These are phyloP conservation scores for Sarocladiaceae sp. DNA, from an alignment of 2,329 filamentous ascomycete species.

Conservation along the genomic window DNA sequence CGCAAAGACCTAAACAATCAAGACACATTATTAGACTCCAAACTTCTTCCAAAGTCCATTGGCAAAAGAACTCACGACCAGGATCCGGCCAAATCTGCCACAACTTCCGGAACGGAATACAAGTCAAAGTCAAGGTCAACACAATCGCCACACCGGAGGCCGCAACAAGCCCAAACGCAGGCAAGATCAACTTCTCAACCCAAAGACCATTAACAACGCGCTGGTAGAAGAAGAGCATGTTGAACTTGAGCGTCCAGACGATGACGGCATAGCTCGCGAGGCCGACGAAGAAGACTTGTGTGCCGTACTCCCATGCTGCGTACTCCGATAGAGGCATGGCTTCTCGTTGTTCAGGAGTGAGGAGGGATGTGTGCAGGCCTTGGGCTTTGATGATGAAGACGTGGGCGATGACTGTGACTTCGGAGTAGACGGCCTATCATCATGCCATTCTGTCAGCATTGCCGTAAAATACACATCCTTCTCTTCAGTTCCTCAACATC, in stretches of 20 bases:
- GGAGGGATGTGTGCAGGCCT: conserved; percentile 23
- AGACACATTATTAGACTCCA: background rate
- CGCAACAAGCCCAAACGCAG: conserved; percentile 25
- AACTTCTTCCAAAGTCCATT: no score
- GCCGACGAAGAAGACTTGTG: conserved; percentile 31
- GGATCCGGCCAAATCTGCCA: conserved; percentile 34
- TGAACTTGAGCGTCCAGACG: conserved; percentile 35
- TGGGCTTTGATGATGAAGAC: conserved; percentile 24
- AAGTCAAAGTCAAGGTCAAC: conserved; percentile 23
- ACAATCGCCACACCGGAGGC: conserved; percentile 21
- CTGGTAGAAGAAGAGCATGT: conserved; percentile 35
- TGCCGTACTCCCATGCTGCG: conserved; percentile 23
- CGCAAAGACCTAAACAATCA: conserved; percentile 18
- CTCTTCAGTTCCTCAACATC: no score
- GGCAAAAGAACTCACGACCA: conserved; percentile 29
- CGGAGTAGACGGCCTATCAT: conserved; percentile 8
- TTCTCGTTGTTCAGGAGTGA: conserved; percentile 26
- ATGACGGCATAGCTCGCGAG: conserved; percentile 28
- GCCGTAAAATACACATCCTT: no score
- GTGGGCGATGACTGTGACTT: conserved; percentile 17
- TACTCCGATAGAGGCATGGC: conserved; percentile 23
- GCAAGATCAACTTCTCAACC: conserved; percentile 30
- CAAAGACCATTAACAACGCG: conserved; percentile 30
- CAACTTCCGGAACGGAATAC: conserved; percentile 26
- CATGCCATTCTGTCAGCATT: background rate